Evolutionary conservation across 495 filamentous ascomycete genomes (phyloP).

Genomic region (Cenococcum geophilum): DNA sequence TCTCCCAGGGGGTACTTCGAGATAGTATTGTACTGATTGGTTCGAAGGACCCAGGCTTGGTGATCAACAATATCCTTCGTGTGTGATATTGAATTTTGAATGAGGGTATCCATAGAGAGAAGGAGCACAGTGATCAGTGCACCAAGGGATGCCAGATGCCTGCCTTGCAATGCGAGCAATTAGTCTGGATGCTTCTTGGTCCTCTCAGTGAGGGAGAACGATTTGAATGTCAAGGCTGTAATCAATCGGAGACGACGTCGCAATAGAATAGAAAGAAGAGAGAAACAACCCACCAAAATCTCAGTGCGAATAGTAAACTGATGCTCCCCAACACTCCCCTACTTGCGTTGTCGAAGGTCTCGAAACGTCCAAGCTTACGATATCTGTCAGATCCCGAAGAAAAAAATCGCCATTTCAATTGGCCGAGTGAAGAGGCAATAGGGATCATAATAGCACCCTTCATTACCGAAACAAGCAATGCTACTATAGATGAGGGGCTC

Average conservation of each 20-base stretch:
- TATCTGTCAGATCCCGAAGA: no score
- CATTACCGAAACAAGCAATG: constrained; percentile 9
- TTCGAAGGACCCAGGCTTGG: constrained; percentile 8
- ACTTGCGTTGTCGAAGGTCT: constrained; percentile 19
- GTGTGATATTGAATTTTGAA: constrained; percentile 14
- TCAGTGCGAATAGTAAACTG: constrained; percentile 5
- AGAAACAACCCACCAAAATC: constrained; percentile 7
- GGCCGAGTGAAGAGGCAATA: constrained; percentile 4
- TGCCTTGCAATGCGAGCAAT: no score
- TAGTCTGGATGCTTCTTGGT: no score
- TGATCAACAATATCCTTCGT: constrained; percentile 1
- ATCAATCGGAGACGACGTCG: no score
- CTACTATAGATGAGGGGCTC: constrained; percentile 9
- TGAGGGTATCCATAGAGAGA: constrained; percentile 11
- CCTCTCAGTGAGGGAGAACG: no score
- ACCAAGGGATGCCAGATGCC: constrained; percentile 16
- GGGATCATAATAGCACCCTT: constrained; percentile 15
- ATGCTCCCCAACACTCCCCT: constrained; percentile 8
- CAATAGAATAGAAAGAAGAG: background rate
- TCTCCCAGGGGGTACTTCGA: constrained; percentile 5
- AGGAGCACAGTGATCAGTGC: constrained; percentile 11
- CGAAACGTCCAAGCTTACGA: constrained; percentile 7
- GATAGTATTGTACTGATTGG: constrained; percentile 1
- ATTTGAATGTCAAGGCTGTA: no score
- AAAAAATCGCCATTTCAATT: constrained; percentile 19